Evolutionary conservation across 106 monocot genomes (phyloP).

Genomic region (Triglochin maritima): DNA sequence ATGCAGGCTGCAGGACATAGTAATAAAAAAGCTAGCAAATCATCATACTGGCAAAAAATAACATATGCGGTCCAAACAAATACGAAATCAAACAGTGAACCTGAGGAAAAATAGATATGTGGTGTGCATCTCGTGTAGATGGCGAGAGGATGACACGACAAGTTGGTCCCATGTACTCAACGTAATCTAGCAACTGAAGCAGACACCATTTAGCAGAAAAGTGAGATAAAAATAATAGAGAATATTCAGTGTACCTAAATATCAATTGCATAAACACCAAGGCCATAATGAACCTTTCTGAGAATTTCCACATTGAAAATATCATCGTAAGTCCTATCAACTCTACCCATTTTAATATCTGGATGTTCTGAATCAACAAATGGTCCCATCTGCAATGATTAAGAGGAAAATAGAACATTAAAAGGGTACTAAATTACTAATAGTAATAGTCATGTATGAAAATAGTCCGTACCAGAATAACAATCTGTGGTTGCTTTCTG

Average conservation of each 20-base stretch:
- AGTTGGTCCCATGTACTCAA: slow-evolving; percentile 60
- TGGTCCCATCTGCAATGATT: slow-evolving; percentile 63
- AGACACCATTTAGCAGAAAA: slow-evolving; percentile 1
- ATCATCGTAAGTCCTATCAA: slow-evolving; percentile 58
- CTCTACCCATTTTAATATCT: slow-evolving; percentile 74
- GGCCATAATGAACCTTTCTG: slow-evolving; percentile 32
- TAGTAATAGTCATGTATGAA: not conserved
- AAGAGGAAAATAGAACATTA: not conserved
- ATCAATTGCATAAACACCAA: not conserved
- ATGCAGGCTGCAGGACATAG: slow-evolving; percentile 51
- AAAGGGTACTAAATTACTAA: not conserved
- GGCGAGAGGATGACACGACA: slow-evolving; percentile 68
- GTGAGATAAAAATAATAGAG: not conserved
- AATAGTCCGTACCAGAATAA: slow-evolving; percentile 52
- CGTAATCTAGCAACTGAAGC: slow-evolving; percentile 62
- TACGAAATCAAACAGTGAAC: slow-evolving; percentile 19
- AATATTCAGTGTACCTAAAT: no score
- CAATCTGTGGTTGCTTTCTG: slow-evolving; percentile 75
- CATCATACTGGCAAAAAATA: not conserved
- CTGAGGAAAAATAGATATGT: slow-evolving; percentile 94
- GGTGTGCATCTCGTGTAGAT: slow-evolving; percentile 90
- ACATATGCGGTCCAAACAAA: not conserved
- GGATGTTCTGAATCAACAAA: slow-evolving; percentile 98
- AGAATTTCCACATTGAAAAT: slow-evolving; percentile 74
- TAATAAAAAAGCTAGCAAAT: slow-evolving; percentile 3